These are phyloP conservation scores for Scopulariopsis brevicaulis DNA, from an alignment of 2,329 filamentous ascomycete species.

Conservation along the genomic window DNA sequence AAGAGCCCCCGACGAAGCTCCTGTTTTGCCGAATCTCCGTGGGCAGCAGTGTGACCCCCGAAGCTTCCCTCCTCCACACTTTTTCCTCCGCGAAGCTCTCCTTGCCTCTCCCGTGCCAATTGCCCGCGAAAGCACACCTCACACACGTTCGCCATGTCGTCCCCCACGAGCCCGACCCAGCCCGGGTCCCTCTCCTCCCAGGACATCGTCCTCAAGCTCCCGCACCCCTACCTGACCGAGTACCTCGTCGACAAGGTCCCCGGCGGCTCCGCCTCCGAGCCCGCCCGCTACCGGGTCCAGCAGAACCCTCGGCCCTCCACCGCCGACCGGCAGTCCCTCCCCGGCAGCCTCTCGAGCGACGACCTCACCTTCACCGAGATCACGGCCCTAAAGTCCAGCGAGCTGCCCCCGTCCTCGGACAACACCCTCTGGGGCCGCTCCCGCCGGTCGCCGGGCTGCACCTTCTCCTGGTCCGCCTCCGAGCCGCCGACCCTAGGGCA, in stretches of 20 bases:
- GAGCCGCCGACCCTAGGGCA: slow-evolving; percentile 33
- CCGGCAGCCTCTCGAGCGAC: slow-evolving; percentile 20
- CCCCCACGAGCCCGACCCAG: slow-evolving; percentile 9
- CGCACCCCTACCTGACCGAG: slow-evolving; percentile 35
- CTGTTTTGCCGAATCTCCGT: not conserved
- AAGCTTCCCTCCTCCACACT: not conserved
- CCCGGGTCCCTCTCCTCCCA: slow-evolving; percentile 16
- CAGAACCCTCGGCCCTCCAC: slow-evolving; percentile 16
- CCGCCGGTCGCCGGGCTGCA: slow-evolving; percentile 36
- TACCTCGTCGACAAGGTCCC: slow-evolving; percentile 25
- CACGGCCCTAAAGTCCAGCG: slow-evolving; percentile 33
- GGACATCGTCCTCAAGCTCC: slow-evolving; percentile 33
- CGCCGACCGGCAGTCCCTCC: slow-evolving; percentile 16
- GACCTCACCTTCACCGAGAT: slow-evolving; percentile 32
- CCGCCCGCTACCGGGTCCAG: slow-evolving; percentile 22
- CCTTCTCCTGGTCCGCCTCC: slow-evolving; percentile 28
- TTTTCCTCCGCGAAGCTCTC: not conserved
- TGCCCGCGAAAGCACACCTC: not conserved
- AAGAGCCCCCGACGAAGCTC: not conserved
- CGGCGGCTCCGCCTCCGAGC: slow-evolving; percentile 9
- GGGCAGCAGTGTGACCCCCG: not conserved
- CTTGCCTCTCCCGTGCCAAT: not conserved
- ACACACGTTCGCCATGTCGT: slow-evolving; percentile 10
- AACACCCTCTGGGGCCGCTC: slow-evolving; percentile 46
- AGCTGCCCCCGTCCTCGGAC: slow-evolving; percentile 35